Conservation (phyloP, 129 eudicot species). For the Chrysanthemum seticuspe region DNA sequence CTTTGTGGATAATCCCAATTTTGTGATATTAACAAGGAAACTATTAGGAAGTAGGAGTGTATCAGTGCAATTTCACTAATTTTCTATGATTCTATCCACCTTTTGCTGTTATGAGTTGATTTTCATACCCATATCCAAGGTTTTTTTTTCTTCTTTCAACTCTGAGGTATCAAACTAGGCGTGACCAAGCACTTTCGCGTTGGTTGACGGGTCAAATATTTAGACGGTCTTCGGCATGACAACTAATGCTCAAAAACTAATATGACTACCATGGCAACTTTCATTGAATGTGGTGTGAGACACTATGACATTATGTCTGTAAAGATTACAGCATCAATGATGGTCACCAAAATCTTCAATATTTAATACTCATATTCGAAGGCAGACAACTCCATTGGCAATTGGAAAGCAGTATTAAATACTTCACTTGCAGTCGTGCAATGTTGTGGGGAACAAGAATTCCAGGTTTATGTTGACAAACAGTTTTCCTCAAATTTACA, state of each 20-base stretch:
- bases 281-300: no score
- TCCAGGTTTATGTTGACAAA: not conserved
- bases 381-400: not conserved
- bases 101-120: not conserved
- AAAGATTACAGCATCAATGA: no score
- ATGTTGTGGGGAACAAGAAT: not conserved
- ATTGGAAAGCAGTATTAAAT: not conserved
- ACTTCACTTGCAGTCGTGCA: not conserved
- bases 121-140: not conserved
- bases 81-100: not conserved
- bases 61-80: slow-evolving; percentile 6
- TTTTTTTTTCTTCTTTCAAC: no score
- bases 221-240: not conserved
- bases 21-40: slow-evolving; percentile 12
- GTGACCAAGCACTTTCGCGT: no score
- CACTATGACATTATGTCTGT: no score
- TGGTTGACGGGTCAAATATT: no score
- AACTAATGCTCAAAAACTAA: not conserved
- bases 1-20: slow-evolving; percentile 25
- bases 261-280: not conserved
- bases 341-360: no score
- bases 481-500: not conserved
- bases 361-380: not conserved
- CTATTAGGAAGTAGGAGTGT: not conserved
- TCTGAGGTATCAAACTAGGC: no score